Conservation (phyloP, 805 yeast species). For the Sungouiozyma intestinalis region DNA sequence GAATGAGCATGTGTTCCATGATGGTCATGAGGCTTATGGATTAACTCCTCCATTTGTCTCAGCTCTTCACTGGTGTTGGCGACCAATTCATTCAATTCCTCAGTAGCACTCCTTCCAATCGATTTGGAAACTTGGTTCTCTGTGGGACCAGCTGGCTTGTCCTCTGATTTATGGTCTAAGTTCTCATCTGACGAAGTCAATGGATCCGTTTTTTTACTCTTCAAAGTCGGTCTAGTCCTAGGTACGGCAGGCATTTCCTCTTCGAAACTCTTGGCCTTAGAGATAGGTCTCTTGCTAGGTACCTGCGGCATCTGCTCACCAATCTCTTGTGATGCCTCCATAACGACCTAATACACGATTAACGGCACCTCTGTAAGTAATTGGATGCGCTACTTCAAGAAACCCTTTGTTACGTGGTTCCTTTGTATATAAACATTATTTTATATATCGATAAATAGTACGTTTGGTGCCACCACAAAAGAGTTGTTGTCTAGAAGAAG, state of each 20-base stretch:
- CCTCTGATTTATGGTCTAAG: too few species aligned
- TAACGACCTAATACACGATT: background rate
- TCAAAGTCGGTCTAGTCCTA: slow-evolving; percentile 2
- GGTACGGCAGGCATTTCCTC: slow-evolving; percentile 4
- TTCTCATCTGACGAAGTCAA: too few species aligned
- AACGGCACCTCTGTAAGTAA: background rate
- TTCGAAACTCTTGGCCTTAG: background rate
- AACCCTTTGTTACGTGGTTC: background rate
- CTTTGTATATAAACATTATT: background rate
- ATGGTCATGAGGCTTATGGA: slow-evolving; percentile 2
- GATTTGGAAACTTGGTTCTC: too few species aligned
- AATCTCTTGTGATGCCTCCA: slow-evolving; percentile 5
- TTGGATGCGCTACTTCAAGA: background rate
- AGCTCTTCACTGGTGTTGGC: slow-evolving; percentile 8
- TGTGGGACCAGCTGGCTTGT: too few species aligned
- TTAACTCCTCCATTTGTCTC: slow-evolving; percentile 7
- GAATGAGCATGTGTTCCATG: background rate
- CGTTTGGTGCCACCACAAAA: too few species aligned
- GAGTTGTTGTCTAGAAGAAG: background rate
- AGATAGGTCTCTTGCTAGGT: slow-evolving; percentile 3
- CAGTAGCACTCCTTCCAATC: slow-evolving; percentile 9
- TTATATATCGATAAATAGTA: too few species aligned
- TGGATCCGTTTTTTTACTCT: background rate
- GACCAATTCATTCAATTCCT: slow-evolving; percentile 5
- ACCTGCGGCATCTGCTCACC: slow-evolving; percentile 5